A percentile compares a stretch with the other conserved stretches of the same genome.
Evolutionary conservation across 1,139 yeast species (phyloP).

Genomic region (Pichia norvegensis): DNA sequence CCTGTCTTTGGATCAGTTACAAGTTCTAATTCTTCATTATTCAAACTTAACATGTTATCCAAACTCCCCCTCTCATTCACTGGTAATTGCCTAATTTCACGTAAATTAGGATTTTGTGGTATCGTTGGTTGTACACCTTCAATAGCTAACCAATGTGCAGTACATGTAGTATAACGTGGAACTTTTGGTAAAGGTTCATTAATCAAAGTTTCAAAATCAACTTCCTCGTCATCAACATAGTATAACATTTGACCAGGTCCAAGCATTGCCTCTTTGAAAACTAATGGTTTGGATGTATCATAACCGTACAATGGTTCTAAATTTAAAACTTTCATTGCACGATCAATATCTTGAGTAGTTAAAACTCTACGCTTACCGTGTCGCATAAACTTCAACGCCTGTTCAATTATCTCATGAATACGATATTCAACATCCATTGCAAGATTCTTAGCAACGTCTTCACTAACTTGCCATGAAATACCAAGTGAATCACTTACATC

Average conservation of each 20-base stretch:
- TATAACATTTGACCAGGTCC: conserved; percentile 94
- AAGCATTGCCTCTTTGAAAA: conserved; percentile 73
- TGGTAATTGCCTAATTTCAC: conserved; percentile 60
- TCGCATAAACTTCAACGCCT: conserved; percentile 92
- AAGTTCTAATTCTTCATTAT: conserved; percentile 26
- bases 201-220: conserved; percentile 88
- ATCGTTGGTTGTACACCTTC: conserved; percentile 98
- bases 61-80: conserved; percentile 70
- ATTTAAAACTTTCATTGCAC: conserved; percentile 77
- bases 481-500: conserved; percentile 95
- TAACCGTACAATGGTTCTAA: conserved; percentile 84
- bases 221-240: conserved; percentile 84
- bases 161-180: conserved; percentile 84
- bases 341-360: conserved; percentile 72
- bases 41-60: conserved; percentile 34
- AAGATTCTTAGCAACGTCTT: conserved; percentile 86
- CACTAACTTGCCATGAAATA: conserved; percentile 58
- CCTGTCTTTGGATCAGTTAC: conserved; percentile 25
- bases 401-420: conserved; percentile 89
- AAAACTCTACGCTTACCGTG: conserved; percentile 81
- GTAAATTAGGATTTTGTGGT: conserved; percentile 88
- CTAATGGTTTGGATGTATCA: conserved; percentile 51
- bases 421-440: conserved; percentile 99
- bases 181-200: conserved; percentile 94
- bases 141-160: conserved; percentile 98